Base-by-base conservation (phyloP, 2,329 filamentous ascomycete species). In the Ciborinia camelliae region DNA sequence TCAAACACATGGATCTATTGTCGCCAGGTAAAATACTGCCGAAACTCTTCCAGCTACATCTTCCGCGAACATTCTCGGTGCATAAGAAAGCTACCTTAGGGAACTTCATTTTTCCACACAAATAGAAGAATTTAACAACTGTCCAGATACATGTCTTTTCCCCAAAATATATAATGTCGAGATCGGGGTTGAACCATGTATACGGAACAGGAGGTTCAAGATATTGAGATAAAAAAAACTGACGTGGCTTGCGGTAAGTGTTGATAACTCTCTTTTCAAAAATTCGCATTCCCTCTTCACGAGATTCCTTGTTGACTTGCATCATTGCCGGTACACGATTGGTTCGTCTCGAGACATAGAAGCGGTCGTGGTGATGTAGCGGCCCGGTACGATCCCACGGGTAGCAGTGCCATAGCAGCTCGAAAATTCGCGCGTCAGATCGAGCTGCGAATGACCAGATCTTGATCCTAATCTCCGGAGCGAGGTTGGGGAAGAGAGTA, bases 271-370 rank as follows among this genome's bases (percentile, higher is more conserved):
- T 28, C 35, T 52, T 61, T 15, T 30, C 30, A 15, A 39, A 52
- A 26, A 32, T 39, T 1, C 10, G 47, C 47, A 30, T 32, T 0
- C 30, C 23, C 23, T 63, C 60, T 45, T 7, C 3, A 1, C 50
- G 50, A 6, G 60, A 23, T 6, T 55, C 60, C 14, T 14, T 41
- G 23, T 55, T 63, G 26, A 47, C 20, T 30, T 63, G 35, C 48
- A 63, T 45, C 20, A 63, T 63, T 30, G 28, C 14, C 2, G 50
- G 60, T 18, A 35, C 28, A 20, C 28, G 10, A n/a, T 20, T 61
- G 23, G 28, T n/a, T 14, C 30, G 6, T 5, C 18, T 23, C 5
- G 58, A 51, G 6, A 52, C 47, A 41, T 30, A n/a, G 32, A 39
- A 52, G 4, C 28, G 2, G 4, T 28, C 28, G 45, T 48, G 32